A percentile compares a stretch with the other conserved stretches of the same genome.
Conservation (phyloP, 257 asterid genomes). For the Osmanthus fragrans region DNA sequence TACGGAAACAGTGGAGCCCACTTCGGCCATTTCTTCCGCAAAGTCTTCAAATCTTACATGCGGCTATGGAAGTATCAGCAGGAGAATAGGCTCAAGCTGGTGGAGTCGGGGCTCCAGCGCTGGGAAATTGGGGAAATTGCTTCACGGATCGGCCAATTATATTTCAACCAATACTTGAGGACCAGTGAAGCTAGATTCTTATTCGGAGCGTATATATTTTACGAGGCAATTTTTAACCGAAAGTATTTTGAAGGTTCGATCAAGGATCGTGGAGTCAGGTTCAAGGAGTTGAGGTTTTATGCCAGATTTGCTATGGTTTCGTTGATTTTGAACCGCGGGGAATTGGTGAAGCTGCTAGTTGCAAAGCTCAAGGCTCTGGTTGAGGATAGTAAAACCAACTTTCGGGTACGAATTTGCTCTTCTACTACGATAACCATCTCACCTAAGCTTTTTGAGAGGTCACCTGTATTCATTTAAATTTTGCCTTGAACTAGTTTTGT, state of each 20-base stretch:
- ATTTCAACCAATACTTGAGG: slow-evolving; percentile 83
- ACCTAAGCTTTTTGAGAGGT: not conserved
- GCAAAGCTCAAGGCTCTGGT: slow-evolving; percentile 76
- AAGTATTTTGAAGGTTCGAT: slow-evolving; percentile 80
- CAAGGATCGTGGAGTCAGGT: slow-evolving; percentile 77
- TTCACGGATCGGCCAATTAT: slow-evolving; percentile 95
- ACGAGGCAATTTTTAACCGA: slow-evolving; percentile 83
- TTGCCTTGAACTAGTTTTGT: not conserved
- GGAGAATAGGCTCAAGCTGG: slow-evolving; percentile 68
- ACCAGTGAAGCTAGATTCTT: slow-evolving; percentile 90
- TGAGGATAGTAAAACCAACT: slow-evolving; percentile 67
- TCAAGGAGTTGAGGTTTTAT: slow-evolving; percentile 88
- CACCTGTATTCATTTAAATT: not conserved
- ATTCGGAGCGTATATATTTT: slow-evolving; percentile 81
- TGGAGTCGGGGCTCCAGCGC: slow-evolving; percentile 77
- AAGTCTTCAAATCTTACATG: slow-evolving; percentile 84
- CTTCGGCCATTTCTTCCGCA: slow-evolving; percentile 63
- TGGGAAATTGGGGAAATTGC: slow-evolving; percentile 99
- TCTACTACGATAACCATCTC: slow-evolving; percentile 14
- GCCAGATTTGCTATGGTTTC: slow-evolving; percentile 92
- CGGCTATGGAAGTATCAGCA: slow-evolving; percentile 91
- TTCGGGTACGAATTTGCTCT: slow-evolving; percentile 59
- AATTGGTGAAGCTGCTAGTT: slow-evolving; percentile 71
- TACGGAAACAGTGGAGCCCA: slow-evolving; percentile 61
- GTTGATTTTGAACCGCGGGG: slow-evolving; percentile 65